A percentile compares a stretch with the other conserved stretches of the same genome.
These are phyloP conservation scores for Phytophthora colocasiae DNA, from an alignment of 352 stramenopile genomes.

Conservation along the genomic window DNA sequence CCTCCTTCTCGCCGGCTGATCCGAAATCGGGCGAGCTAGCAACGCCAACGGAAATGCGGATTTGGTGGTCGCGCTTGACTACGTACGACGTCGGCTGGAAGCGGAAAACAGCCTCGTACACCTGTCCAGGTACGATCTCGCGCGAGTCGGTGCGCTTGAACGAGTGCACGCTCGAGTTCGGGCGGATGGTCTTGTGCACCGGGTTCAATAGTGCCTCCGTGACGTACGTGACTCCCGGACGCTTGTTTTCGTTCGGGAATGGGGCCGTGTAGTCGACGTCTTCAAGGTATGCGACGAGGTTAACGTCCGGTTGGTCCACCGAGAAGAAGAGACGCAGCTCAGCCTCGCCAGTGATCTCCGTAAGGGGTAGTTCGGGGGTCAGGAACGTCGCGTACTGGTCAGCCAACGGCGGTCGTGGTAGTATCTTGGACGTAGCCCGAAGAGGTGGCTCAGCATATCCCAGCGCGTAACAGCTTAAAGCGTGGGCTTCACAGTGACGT, in stretches of 20 bases:
- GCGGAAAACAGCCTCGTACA: too few species aligned
- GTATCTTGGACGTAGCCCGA: slow-evolving; percentile 78
- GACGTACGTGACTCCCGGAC: slow-evolving; percentile 80
- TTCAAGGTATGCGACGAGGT: slow-evolving; percentile 79
- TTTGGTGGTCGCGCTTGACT: slow-evolving; percentile 77
- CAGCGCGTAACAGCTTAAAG: slow-evolving; percentile 72
- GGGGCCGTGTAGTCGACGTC: slow-evolving; percentile 75
- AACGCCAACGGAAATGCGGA: slow-evolving; percentile 76
- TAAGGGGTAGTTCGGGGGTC: slow-evolving; percentile 60
- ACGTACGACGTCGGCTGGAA: too few species aligned
- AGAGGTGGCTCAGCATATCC: slow-evolving; percentile 77
- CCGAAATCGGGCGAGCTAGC: slow-evolving; percentile 65
- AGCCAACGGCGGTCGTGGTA: slow-evolving; percentile 70
- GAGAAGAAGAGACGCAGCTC: slow-evolving; percentile 86
- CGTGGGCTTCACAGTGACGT: slow-evolving; percentile 49
- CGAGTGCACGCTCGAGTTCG: slow-evolving; percentile 70
- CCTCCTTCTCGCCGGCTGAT: slow-evolving; percentile 50
- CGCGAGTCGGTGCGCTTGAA: slow-evolving; percentile 68
- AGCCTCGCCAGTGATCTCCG: slow-evolving; percentile 75
- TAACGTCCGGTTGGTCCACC: slow-evolving; percentile 66
- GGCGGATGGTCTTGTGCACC: slow-evolving; percentile 65
- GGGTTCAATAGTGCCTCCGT: slow-evolving; percentile 81
- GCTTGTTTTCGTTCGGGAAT: slow-evolving; percentile 86
- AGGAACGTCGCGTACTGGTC: slow-evolving; percentile 69
- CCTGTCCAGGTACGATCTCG: too few species aligned